Conservation (phyloP, 1,284 basidiomycete species). For the Microbotryum violaceum region DNA sequence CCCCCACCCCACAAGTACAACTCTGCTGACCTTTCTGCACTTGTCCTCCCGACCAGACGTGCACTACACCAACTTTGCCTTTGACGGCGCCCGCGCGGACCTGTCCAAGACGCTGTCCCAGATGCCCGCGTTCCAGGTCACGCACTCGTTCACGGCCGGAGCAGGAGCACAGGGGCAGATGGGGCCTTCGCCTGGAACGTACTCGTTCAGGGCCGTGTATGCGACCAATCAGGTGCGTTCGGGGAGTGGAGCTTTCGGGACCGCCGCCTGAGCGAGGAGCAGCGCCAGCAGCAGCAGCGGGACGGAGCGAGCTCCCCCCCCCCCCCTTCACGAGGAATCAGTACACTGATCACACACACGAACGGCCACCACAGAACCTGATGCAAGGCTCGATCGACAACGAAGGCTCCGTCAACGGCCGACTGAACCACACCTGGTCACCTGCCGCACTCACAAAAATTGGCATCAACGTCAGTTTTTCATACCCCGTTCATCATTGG, state of each 20-base stretch:
- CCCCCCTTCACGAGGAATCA: too few relatives aligned
- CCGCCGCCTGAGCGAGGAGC: not conserved
- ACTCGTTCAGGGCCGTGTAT: slow-evolving; percentile 92
- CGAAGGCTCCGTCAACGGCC: slow-evolving; percentile 79
- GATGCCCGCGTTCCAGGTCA: slow-evolving; percentile 95
- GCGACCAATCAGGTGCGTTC: slow-evolving; percentile 66
- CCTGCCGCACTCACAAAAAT: slow-evolving; percentile 72
- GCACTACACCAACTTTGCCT: slow-evolving; percentile 87
- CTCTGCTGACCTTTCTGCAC: slow-evolving; percentile 7
- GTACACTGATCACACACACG: too few relatives aligned
- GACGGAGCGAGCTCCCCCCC: not conserved
- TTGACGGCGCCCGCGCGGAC: slow-evolving; percentile 94
- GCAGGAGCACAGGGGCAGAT: slow-evolving; percentile 55
- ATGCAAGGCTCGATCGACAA: slow-evolving; percentile 92
- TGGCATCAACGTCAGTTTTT: slow-evolving; percentile 67
- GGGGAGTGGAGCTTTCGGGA: not conserved
- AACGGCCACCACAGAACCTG: slow-evolving; percentile 55
- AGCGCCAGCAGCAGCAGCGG: not conserved
- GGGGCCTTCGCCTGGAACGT: slow-evolving; percentile 54
- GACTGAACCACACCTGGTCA: slow-evolving; percentile 85
- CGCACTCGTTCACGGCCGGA: slow-evolving; percentile 86
- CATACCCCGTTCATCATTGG: not conserved
- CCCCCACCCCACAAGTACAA: not conserved
- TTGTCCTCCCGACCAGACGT: slow-evolving; percentile 53
- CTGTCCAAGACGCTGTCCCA: slow-evolving; percentile 87